Base-by-base conservation (phyloP, 192 early-diverging fungal genomes). In the Backusella australiensis region DNA sequence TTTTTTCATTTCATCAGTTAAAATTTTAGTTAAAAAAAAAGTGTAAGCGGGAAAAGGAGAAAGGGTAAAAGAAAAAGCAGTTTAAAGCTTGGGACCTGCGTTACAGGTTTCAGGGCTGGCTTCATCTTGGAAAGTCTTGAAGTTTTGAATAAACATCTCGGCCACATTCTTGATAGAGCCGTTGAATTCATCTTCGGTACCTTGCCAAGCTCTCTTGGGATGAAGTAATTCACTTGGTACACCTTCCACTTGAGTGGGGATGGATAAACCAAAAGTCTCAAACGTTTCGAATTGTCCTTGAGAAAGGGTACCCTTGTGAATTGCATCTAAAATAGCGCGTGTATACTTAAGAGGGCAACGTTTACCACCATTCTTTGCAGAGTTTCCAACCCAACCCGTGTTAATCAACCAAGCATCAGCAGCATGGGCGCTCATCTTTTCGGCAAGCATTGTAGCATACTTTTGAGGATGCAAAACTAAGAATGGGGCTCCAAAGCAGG, bases 261-360 rank as follows among this genome's bases (percentile, higher is more conserved):
- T 96, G 78, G 87, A 71, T 29, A 98, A 86, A 78, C 91, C 90
- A 83, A 98, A 98, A 49, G 93, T 88, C 23, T 93, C 93, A 86
- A 95, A 97, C 84, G 84, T 95, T 74, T 92, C 88, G 85, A 93
- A 97, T 76, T 95, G 87, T 36, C 94, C 92, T 36, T 90, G 91
- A 72, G 89, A 81, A 71, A 98, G 91, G 85, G 94, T 94, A 67
- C 96, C 96, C 70, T 84, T 90, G 91, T 98, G 97, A 86, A 98
- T 97, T 52, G 97, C 92, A 81, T 98, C 96, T 75, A 98, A 93
- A 83, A 98, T 97, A 77, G 97, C 97, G 71, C 97, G 94, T 67
- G 95, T 94, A 90, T 98, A 97, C 89, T 95, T 97, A 74, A 98
- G 91, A n/a, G 95, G 86, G 74, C 96, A 95, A 41, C 97, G 93